phyloP scores from a whole-genome alignment of 2,329 filamentous ascomycete species.

The Claviceps pusilla region DNA sequence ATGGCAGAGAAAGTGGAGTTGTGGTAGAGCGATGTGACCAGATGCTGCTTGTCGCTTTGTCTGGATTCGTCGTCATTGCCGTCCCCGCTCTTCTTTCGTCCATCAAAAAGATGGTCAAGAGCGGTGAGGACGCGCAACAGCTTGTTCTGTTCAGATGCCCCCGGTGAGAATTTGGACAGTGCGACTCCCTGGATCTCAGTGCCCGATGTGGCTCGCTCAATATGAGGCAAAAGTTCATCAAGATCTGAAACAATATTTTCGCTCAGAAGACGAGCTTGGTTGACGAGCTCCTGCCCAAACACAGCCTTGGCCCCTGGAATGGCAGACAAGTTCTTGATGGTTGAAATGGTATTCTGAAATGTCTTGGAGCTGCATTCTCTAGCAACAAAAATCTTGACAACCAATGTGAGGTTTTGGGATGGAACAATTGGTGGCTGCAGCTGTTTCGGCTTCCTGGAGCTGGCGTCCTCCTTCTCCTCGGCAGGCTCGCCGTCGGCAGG shows the following conservation, averaged over 20 bases:
- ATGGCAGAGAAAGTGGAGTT: conserved; percentile 78
- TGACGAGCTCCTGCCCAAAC: conserved; percentile 85
- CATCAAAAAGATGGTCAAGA: conserved; percentile 87
- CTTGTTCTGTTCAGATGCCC: conserved; percentile 93
- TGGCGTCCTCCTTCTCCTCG: conserved; percentile 25
- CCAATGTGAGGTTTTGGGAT: conserved; percentile 73
- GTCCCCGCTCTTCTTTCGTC: conserved; percentile 47
- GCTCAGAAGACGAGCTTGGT: conserved; percentile 71
- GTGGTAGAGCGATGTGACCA: conserved; percentile 78
- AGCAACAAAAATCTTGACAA: conserved; percentile 93
- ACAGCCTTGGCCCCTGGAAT: conserved; percentile 80
- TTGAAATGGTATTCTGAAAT: conserved; percentile 91
- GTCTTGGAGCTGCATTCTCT: conserved; percentile 95
- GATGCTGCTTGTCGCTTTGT: conserved; percentile 58
- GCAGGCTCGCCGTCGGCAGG: conserved; percentile 16
- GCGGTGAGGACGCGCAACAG: conserved; percentile 82
- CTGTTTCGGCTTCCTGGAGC: conserved; percentile 38
- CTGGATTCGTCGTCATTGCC: conserved; percentile 36
- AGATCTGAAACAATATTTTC: conserved; percentile 75
- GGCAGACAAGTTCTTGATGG: conserved; percentile 94
- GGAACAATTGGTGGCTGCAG: conserved; percentile 74
- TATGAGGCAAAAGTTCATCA: conserved; percentile 70
- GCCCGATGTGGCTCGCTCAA: conserved; percentile 70
- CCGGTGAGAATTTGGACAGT: conserved; percentile 86
- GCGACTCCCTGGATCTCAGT: conserved; percentile 93